A percentile compares a stretch with the other conserved stretches of the same genome.
Conservation (phyloP, 2,329 filamentous ascomycete species). For the Fusarium ramigenum region DNA sequence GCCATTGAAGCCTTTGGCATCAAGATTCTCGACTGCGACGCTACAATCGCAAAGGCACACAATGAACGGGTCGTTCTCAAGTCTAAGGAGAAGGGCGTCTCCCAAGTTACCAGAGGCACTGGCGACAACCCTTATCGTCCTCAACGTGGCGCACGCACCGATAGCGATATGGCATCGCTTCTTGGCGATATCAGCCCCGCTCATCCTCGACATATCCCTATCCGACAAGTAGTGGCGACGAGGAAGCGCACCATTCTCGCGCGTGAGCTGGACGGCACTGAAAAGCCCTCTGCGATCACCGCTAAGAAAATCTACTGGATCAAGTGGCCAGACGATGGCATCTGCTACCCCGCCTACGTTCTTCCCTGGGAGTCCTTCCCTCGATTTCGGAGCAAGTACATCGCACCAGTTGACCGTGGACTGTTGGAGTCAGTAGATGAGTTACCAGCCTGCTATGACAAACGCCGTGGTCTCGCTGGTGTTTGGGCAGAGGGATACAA, state of each 20-base stretch:
- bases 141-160: too few species aligned
- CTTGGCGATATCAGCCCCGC: background rate
- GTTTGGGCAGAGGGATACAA: background rate
- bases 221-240: background rate
- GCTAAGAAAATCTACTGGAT: background rate
- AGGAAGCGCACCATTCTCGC: background rate
- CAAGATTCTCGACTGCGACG: background rate
- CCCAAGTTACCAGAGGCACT: too few species aligned
- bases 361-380: background rate
- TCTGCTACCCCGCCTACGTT: background rate
- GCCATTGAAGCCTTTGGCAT: background rate
- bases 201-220: rapidly evolving
- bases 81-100: too few species aligned
- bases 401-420: background rate
- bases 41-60: background rate
- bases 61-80: background rate
- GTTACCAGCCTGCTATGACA: background rate
- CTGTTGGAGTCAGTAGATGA: background rate
- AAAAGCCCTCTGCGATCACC: background rate
- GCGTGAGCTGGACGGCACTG: background rate
- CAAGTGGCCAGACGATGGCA: background rate
- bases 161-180: too few species aligned
- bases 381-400: background rate
- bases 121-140: too few species aligned
- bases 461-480: background rate